Evolutionary conservation across 192 early-diverging fungal species (phyloP), one percentile per base, ranked within the genome.

Genomic region (Coemansia sp.): DNA sequence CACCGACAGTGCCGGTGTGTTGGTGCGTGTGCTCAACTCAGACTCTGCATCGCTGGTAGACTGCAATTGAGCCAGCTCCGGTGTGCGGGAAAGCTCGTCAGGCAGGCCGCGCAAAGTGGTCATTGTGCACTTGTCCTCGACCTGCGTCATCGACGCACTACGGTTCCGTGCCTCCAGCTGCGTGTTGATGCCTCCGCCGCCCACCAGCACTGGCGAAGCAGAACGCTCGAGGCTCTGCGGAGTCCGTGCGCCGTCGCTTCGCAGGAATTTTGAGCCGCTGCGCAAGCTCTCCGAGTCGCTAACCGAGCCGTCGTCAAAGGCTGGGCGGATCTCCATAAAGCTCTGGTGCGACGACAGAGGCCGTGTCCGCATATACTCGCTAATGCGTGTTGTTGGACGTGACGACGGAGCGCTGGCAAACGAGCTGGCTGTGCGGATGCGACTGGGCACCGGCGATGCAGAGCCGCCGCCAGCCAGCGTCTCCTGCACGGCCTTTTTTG

Each of bases 51-150:
- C 60, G 66, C 59, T 72, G 63, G 0, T 56, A n/a, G 57, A 7
- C 26, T 59, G 8, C 40, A n/a, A 42, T 42, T 11, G 12, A 42
- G 15, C 51, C 44, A 19, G 54, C 59, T 48, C 21, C 60, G 36
- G 64, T 62, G 49, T 56, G 46, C 14, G 34, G 5, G 6, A 56
- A n/a, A 67, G 19, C 10, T 66, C 71, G 14, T 69, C 65, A 10
- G 77, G 77, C 9, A 74, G 50, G 11, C 77, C 77, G 46, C 77
- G 77, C 70, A 64, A 58, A 5, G 77, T 79, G 31, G 77, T 79
- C 71, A 70, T 69, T 1, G 77, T 79, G 47, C 64, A 60, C 61
- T 70, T 79, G 58, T 79, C 77, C 49, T 79, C 77, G 51, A 73
- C 68, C 42, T 63, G 60, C 5, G 68, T 55, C 50, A 79, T 66